Evolutionary conservation across 2,329 filamentous ascomycete genomes (phyloP).

Genomic region (Pyricularia sp.): DNA sequence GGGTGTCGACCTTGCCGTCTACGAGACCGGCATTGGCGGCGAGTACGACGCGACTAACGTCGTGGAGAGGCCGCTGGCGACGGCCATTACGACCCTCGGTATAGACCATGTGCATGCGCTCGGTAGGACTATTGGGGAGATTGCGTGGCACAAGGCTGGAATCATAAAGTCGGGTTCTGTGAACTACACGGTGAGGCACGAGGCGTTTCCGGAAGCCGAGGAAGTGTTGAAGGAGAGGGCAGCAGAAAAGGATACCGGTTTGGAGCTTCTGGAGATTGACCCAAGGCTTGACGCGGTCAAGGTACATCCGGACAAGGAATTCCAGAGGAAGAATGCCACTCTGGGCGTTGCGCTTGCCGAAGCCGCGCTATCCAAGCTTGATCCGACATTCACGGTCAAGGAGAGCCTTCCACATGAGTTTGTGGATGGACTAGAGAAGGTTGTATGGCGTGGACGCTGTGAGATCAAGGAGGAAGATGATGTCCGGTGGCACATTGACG

Average conservation of each 20-base stretch:
- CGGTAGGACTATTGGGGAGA: conserved; percentile 53
- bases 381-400: conserved; percentile 13
- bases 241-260: conserved; percentile 29
- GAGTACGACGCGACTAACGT: conserved; percentile 64
- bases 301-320: conserved; percentile 10
- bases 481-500: conserved; percentile 73
- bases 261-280: conserved; percentile 13
- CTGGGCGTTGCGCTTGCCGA: conserved; percentile 24
- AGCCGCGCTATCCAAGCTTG: conserved; percentile 34
- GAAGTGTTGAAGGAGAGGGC: conserved; percentile 43
- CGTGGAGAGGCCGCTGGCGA: conserved; percentile 9
- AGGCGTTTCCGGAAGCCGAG: conserved; percentile 29
- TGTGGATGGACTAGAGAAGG: conserved; percentile 52
- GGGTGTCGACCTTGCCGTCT: conserved; percentile 51
- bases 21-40: conserved; percentile 60
- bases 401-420: conserved; percentile 41
- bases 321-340: conserved; percentile 15
- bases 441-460: conserved; percentile 67
- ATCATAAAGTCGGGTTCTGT: conserved; percentile 56
- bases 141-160: conserved; percentile 67
- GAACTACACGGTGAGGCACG: conserved; percentile 40
- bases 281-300: conserved; percentile 7
- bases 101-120: conserved; percentile 59
- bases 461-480: conserved; percentile 46
- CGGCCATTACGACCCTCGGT: conserved; percentile 42